Percentiles rank a stretch among this genome's conserved stretches.
Conservation (phyloP, 139 green algal species). For the Auxenochlorella protothecoides region DNA sequence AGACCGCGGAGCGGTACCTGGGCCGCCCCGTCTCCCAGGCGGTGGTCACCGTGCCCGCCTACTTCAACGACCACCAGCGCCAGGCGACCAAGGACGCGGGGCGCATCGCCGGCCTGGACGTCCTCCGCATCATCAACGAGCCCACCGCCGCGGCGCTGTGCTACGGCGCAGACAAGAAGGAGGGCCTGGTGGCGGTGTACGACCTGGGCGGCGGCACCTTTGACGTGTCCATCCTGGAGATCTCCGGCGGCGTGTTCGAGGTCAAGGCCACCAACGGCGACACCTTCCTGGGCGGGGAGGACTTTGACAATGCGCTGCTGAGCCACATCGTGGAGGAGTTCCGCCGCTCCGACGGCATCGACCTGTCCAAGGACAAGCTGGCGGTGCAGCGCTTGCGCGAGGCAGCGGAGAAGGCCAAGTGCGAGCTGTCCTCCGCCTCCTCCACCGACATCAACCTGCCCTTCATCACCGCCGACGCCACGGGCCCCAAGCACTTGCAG, state of each 20-base stretch:
- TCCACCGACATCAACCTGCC: constrained; percentile 97
- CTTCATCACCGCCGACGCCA: constrained; percentile 97
- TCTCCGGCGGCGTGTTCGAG: constrained; percentile 91
- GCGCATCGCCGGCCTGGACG: constrained; percentile 81
- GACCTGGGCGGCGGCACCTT: constrained; percentile 94
- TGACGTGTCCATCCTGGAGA: constrained; percentile 98
- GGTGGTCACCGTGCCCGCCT: constrained; percentile 95
- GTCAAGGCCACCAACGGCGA: constrained; percentile 99
- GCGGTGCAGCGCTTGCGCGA: constrained; percentile 91
- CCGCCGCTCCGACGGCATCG: constrained; percentile 84
- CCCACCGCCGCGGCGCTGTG: constrained; percentile 90
- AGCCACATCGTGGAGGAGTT: constrained; percentile 44
- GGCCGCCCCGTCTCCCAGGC: constrained; percentile 77
- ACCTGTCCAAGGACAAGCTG: constrained; percentile 87
- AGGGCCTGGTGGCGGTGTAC: constrained; percentile 89
- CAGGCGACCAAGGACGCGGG: constrained; percentile 78
- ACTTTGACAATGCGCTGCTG: constrained; percentile 93
- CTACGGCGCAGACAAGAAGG: constrained; percentile 95
- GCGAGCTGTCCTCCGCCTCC: constrained; percentile 80
- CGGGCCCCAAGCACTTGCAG: constrained; percentile 39
- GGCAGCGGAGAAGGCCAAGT: constrained; percentile 94
- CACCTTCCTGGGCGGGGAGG: constrained; percentile 97
- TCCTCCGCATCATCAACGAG: constrained; percentile 99
- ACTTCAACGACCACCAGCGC: constrained; percentile 98
- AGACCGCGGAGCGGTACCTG: constrained; percentile 93